Percentiles rank a stretch among this genome's conserved stretches.
Conservation (phyloP, 2,329 filamentous ascomycete species). For the Sclerotinia minor region DNA sequence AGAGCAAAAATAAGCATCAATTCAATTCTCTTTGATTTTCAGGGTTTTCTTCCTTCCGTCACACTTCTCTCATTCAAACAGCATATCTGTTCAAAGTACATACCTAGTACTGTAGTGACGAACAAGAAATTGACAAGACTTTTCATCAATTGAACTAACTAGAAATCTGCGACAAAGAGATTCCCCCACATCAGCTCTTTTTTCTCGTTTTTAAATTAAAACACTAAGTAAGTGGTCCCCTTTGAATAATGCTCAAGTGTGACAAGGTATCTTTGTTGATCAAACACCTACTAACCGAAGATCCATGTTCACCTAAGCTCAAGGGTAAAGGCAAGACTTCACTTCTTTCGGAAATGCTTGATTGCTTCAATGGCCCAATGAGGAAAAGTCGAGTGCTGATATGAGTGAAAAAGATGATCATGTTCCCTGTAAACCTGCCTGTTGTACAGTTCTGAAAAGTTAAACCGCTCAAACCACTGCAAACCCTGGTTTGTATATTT, state of each 20-base stretch:
- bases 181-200: conserved; percentile 11
- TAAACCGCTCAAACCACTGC: neutral
- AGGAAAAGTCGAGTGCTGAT: neutral
- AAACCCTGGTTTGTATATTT: neutral
- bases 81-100: neutral
- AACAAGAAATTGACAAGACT: conserved; percentile 6
- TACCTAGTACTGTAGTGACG: too few species aligned
- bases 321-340: neutral
- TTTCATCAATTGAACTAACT: neutral
- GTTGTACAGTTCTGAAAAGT: neutral
- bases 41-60: neutral
- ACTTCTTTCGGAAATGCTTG: neutral
- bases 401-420: neutral
- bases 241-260: neutral
- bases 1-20: too few species aligned
- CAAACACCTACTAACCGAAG: neutral
- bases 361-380: neutral
- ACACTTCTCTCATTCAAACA: neutral
- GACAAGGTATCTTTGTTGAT: conserved; percentile 16
- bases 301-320: neutral
- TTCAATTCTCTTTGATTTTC: neutral
- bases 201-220: conserved; percentile 11
- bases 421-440: neutral
- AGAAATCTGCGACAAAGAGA: conserved; percentile 13
- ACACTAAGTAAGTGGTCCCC: neutral